Conservation (phyloP, 768 basidiomycete species). For the Naematelia aurantialba region DNA sequence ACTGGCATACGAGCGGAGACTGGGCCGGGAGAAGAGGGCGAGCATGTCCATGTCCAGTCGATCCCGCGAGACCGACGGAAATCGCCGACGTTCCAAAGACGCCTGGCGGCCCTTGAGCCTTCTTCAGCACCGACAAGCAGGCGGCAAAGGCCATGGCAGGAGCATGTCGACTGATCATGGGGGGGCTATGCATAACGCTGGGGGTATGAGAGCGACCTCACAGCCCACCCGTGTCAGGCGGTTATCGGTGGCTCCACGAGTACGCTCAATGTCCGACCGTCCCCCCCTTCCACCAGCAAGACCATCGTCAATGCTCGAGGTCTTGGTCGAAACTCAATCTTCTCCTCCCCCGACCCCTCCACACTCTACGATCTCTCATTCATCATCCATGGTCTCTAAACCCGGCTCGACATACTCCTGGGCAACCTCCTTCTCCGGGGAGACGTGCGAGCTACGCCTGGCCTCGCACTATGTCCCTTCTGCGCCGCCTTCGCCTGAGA, state of each 20-base stretch:
- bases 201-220: not conserved
- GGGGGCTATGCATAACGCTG: not conserved
- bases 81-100: not conserved
- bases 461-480: conserved; percentile 33
- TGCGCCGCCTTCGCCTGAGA: conserved; percentile 2
- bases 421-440: conserved; percentile 40
- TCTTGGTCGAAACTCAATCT: not conserved
- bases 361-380: not conserved
- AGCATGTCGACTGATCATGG: not conserved
- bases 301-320: not conserved
- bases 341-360: conserved; percentile 3
- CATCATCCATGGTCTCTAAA: conserved; percentile 9
- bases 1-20: conserved; percentile 25
- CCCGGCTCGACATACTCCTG: conserved; percentile 36
- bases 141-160: not conserved
- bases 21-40: conserved; percentile 24
- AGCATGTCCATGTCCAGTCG: conserved; percentile 10
- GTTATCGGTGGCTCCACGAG: not conserved
- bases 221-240: not conserved
- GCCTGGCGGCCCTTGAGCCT: not conserved
- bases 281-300: not conserved
- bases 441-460: conserved; percentile 32
- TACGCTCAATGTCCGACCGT: not conserved
- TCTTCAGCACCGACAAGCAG: not conserved
- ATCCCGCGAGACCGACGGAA: not conserved